A percentile compares a stretch with the other conserved stretches of the same genome.
Conservation (phyloP, 2,329 filamentous ascomycete species). For the Colletotrichum salicis region DNA sequence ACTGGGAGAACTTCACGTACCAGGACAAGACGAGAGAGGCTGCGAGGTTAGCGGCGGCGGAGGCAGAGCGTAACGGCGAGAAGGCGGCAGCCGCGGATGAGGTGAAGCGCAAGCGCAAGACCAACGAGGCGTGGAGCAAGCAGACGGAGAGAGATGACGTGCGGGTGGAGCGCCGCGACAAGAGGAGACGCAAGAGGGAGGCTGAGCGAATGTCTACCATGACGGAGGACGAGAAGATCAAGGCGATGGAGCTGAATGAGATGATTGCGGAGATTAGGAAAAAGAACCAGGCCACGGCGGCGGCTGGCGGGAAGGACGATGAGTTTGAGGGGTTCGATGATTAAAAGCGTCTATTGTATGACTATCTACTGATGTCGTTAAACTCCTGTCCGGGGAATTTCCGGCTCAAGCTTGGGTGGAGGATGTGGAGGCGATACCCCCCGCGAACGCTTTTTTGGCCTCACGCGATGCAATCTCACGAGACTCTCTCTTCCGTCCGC, state of each 20-base stretch:
- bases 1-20: constrained; percentile 76
- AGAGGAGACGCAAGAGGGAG: constrained; percentile 72
- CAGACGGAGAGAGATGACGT: constrained; percentile 74
- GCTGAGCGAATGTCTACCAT: constrained; percentile 71
- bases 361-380: neutral
- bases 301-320: constrained; percentile 48
- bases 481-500: constrained; percentile 1
- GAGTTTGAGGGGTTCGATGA: constrained; percentile 70
- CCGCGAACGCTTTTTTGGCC: neutral
- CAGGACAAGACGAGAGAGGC: constrained; percentile 78
- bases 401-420: neutral
- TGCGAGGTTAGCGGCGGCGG: constrained; percentile 67
- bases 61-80: constrained; percentile 56
- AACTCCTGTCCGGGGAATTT: neutral
- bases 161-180: constrained; percentile 70
- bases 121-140: constrained; percentile 78
- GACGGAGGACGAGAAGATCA: constrained; percentile 75
- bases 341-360: constrained; percentile 18
- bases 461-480: constrained; percentile 4
- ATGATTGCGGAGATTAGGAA: constrained; percentile 73
- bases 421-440: constrained; percentile 18
- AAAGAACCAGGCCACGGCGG: constrained; percentile 61
- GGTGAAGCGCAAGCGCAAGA: constrained; percentile 66
- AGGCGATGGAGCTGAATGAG: constrained; percentile 70
- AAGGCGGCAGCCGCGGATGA: constrained; percentile 47